Evolutionary conservation across 352 stramenopile genomes (phyloP).

Genomic region (Nothophytophthora sp.): DNA sequence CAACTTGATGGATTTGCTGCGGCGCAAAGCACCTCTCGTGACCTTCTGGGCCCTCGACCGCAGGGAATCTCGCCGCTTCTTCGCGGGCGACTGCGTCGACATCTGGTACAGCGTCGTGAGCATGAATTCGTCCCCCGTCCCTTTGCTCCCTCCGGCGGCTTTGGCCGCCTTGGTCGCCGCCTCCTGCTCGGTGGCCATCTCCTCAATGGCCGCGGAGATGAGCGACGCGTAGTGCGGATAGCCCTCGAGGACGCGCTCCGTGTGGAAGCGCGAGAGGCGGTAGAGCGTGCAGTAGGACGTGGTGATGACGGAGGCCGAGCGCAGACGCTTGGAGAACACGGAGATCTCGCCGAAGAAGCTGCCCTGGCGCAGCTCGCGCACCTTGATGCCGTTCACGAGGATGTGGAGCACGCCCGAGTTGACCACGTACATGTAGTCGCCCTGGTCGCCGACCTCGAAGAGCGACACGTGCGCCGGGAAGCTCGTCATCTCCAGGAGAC

Average conservation of each 20-base stretch:
- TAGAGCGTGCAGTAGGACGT: conserved; percentile 72
- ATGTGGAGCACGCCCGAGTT: conserved; percentile 64
- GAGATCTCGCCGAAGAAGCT: conserved; percentile 78
- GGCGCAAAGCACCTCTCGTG: conserved; percentile 6
- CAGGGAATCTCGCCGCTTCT: conserved; percentile 12
- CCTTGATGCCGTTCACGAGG: conserved; percentile 52
- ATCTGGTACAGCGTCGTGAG: conserved; percentile 56
- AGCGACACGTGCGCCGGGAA: conserved; percentile 56
- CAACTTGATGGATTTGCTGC: conserved; percentile 28
- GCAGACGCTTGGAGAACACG: conserved; percentile 59
- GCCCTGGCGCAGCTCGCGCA: conserved; percentile 64
- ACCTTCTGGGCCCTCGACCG: conserved; percentile 8
- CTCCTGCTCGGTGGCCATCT: conserved; percentile 46
- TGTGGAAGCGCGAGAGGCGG: conserved; percentile 60
- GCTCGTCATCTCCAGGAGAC: conserved; percentile 64
- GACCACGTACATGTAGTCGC: conserved; percentile 78
- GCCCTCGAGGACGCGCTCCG: conserved; percentile 56
- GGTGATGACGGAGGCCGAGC: conserved; percentile 58
- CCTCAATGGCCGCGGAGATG: conserved; percentile 44
- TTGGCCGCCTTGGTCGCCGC: not conserved
- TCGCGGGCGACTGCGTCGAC: conserved; percentile 14
- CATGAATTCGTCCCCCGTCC: conserved; percentile 43
- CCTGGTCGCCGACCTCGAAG: conserved; percentile 53
- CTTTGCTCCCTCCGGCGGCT: not conserved
- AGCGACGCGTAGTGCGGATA: conserved; percentile 54